Evolutionary conservation across 345 rosid species (phyloP).

Genomic region (Pugionium cornutum): DNA sequence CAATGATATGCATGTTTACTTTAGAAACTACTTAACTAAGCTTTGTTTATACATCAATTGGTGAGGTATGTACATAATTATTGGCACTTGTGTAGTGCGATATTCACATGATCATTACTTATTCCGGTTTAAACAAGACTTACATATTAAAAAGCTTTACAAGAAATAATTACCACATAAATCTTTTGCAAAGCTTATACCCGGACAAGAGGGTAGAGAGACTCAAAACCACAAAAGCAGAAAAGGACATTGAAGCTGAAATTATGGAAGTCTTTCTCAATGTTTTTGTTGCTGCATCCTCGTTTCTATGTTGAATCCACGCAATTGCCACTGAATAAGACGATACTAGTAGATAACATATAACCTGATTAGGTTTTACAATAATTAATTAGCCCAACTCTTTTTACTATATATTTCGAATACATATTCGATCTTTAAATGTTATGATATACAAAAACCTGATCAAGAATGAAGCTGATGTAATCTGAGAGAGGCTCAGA

Average conservation of each 20-base stretch:
- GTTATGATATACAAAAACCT: constrained; percentile 40
- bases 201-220: constrained; percentile 59
- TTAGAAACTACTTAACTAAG: background rate
- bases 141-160: background rate
- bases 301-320: constrained; percentile 41
- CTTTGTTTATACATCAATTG: background rate
- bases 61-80: background rate
- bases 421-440: background rate
- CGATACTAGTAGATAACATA: constrained; percentile 66
- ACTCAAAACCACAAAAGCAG: constrained; percentile 50
- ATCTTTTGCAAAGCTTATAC: constrained; percentile 84
- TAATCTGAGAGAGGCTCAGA: constrained; percentile 67
- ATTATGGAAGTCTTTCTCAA: constrained; percentile 48
- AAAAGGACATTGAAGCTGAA: constrained; percentile 52
- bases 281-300: constrained; percentile 29
- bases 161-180: constrained; percentile 53
- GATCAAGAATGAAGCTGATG: constrained; percentile 65
- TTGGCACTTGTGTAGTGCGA: background rate
- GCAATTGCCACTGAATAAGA: constrained; percentile 57
- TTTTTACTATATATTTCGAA: background rate
- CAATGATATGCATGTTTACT: too few species aligned
- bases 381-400: background rate
- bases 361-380: constrained; percentile 43
- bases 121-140: background rate
- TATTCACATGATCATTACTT: constrained; percentile 3